Evolutionary conservation across 139 green algal genomes (phyloP).

Genomic region (Volvox africanus): DNA sequence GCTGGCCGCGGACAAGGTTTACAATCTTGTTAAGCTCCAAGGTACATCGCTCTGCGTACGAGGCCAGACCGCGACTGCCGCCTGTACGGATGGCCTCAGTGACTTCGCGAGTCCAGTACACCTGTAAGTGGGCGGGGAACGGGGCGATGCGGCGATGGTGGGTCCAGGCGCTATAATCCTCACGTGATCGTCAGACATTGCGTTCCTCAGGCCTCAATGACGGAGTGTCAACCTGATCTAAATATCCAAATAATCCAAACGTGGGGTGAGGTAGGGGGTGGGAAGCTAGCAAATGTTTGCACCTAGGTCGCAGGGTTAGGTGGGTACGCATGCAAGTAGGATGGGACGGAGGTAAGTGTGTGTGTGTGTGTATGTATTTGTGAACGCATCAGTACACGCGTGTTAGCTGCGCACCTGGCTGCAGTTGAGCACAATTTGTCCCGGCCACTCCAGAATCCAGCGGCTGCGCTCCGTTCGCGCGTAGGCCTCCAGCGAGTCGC

Average conservation of each 20-base stretch:
- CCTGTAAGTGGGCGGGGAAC: slow-evolving; percentile 48
- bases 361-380: background rate
- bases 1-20: slow-evolving; percentile 74
- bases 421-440: slow-evolving; percentile 82
- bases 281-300: no score
- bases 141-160: no score
- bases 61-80: slow-evolving; percentile 72
- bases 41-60: slow-evolving; percentile 77
- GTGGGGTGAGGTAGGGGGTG: no score
- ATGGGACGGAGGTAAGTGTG: background rate
- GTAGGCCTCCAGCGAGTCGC: slow-evolving; percentile 73
- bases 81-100: slow-evolving; percentile 74
- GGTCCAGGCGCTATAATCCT: no score
- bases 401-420: slow-evolving; percentile 66
- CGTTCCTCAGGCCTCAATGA: no score
- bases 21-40: slow-evolving; percentile 81
- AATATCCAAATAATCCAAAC: no score
- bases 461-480: slow-evolving; percentile 55
- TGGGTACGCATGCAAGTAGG: no score
- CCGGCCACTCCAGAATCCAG: slow-evolving; percentile 85
- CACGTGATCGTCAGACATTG: no score
- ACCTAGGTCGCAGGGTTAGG: no score
- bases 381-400: background rate
- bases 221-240: no score
- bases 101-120: slow-evolving; percentile 85